phyloP scores from a whole-genome alignment of 768 basidiomycete species.

The Russula emetica region DNA sequence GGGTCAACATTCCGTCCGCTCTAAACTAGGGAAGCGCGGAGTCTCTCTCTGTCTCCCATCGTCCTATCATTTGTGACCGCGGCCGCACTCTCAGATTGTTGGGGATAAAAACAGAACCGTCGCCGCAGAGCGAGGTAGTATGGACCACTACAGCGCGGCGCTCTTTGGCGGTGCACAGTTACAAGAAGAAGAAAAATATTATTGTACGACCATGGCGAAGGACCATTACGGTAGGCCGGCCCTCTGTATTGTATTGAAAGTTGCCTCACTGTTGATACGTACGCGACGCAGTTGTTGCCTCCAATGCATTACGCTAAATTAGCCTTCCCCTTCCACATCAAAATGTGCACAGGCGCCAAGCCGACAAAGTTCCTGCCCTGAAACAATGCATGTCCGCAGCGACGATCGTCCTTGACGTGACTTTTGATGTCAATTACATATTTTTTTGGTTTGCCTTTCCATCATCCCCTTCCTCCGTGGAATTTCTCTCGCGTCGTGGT shows the following conservation, averaged over 20 bases:
- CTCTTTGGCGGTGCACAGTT: background rate
- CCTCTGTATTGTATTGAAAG: background rate
- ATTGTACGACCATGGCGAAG: background rate
- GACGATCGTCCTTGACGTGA: slow-evolving; percentile 5
- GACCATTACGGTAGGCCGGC: background rate
- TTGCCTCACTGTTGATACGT: background rate
- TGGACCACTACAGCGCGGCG: background rate
- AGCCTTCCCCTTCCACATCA: background rate
- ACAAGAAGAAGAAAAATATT: background rate
- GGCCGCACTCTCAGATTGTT: background rate
- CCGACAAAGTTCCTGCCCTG: background rate
- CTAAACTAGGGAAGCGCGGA: background rate
- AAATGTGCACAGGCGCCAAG: background rate
- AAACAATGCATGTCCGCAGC: slow-evolving; percentile 4
- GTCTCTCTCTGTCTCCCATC: background rate
- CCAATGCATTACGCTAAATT: slow-evolving; percentile 8
- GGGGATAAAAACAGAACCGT: background rate
- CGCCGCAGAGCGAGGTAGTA: background rate
- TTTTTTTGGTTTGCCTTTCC: background rate
- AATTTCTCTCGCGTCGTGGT: background rate
- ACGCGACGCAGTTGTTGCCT: background rate
- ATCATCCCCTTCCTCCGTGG: background rate
- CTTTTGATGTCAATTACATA: background rate
- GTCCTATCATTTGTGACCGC: slow-evolving; percentile 2
- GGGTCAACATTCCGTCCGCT: background rate